Conservation (phyloP, 352 stramenopile species). For the Stramenopiles sp. region DNA sequence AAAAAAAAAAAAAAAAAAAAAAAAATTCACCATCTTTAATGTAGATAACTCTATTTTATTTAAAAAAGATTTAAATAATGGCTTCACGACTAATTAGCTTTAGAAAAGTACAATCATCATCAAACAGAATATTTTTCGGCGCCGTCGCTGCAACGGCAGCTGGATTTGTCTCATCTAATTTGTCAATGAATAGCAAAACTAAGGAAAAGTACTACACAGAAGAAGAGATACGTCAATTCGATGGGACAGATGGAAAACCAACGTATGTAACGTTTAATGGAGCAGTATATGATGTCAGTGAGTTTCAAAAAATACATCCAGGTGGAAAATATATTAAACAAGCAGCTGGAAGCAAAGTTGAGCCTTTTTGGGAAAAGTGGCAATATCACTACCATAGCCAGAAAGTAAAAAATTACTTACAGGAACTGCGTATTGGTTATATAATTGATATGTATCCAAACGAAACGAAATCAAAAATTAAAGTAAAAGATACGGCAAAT, state of each 20-base stretch:
- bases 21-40: too few species aligned
- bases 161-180: too few species aligned
- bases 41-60: too few species aligned
- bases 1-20: too few species aligned
- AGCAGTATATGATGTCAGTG: neutral
- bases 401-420: neutral
- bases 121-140: too few species aligned
- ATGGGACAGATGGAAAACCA: neutral
- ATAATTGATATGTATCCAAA: neutral
- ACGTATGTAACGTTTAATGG: neutral
- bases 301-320: neutral
- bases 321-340: neutral
- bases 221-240: neutral
- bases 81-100: too few species aligned
- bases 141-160: too few species aligned
- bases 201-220: neutral
- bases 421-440: neutral
- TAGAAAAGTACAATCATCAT: too few species aligned
- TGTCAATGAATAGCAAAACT: too few species aligned
- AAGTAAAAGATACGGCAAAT: neutral
- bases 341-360: neutral
- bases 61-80: too few species aligned
- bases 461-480: neutral
- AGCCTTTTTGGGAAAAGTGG: neutral
- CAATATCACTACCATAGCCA: neutral